These are phyloP conservation scores for Purshia tridentata DNA, from an alignment of 306 rosid species.

Conservation along the genomic window DNA sequence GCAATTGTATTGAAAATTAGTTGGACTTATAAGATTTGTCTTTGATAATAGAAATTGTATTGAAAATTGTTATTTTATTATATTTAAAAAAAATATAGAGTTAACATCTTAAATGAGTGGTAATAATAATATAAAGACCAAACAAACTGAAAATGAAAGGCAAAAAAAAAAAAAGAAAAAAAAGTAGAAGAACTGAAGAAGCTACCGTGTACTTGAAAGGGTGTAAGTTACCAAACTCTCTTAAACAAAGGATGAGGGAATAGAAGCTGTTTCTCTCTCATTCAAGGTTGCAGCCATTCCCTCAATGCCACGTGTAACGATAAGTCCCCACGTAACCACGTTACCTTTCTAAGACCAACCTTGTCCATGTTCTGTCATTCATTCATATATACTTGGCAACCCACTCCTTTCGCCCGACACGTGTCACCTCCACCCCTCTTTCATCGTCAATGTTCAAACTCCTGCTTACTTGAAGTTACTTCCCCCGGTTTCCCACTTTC, in stretches of 20 bases:
- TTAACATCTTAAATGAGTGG: too few relatives aligned
- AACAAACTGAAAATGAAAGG: too few relatives aligned
- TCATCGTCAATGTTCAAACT: constrained; percentile 8
- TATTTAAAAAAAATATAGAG: too few relatives aligned
- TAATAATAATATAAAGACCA: too few relatives aligned
- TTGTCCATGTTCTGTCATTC: background rate
- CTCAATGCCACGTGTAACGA: constrained; percentile 22
- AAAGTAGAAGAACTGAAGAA: too few relatives aligned
- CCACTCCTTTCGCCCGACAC: constrained; percentile 1
- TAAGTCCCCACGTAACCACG: constrained; percentile 11
- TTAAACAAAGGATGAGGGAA: constrained; percentile 21
- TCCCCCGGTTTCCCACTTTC: background rate
- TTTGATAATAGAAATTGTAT: too few relatives aligned
- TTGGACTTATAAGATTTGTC: too few relatives aligned
- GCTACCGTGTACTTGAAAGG: too few relatives aligned
- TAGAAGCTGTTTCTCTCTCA: background rate
- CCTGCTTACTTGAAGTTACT: background rate
- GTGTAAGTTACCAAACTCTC: background rate
- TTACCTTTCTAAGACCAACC: background rate
- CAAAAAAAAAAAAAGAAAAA: too few relatives aligned
- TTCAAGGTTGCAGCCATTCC: constrained; percentile 13
- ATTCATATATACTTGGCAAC: background rate
- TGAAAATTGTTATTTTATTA: too few relatives aligned
- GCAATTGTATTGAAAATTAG: too few relatives aligned
- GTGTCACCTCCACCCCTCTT: constrained; percentile 6